Evolutionary conservation across 108 stramenopile species (phyloP).

Genomic region (Nitzschia sp.): DNA sequence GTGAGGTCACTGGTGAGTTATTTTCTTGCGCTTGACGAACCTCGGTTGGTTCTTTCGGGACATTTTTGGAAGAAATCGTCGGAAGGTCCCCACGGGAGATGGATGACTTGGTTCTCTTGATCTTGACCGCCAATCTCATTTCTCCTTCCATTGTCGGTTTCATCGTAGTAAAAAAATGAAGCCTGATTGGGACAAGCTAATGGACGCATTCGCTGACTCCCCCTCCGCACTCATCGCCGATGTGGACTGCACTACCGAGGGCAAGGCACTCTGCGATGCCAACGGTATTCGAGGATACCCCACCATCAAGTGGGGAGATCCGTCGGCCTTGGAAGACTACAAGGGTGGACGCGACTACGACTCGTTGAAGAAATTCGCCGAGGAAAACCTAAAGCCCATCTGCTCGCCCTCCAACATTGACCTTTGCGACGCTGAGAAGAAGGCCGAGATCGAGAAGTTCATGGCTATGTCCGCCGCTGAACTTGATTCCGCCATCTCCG

Average conservation of each 20-base stretch:
- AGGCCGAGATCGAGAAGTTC: conserved; percentile 78
- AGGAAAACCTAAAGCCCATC: conserved; percentile 71
- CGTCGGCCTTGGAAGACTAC: conserved; percentile 74
- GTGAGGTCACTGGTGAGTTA: conserved; percentile 60
- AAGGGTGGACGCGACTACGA: conserved; percentile 77
- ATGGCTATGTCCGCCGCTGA: conserved; percentile 56
- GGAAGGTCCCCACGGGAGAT: too few relatives aligned
- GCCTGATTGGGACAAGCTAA: conserved; percentile 87
- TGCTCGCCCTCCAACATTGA: conserved; percentile 67
- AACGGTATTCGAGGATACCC: conserved; percentile 88
- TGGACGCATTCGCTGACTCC: conserved; percentile 59
- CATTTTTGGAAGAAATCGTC: too few relatives aligned
- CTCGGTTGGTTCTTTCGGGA: too few relatives aligned
- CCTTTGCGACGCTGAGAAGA: conserved; percentile 74
- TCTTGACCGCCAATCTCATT: too few relatives aligned
- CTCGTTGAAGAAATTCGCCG: conserved; percentile 69
- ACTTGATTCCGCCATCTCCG: conserved; percentile 55
- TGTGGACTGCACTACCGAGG: conserved; percentile 86
- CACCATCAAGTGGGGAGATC: conserved; percentile 83
- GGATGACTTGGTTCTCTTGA: too few relatives aligned
- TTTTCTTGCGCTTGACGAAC: too few relatives aligned
- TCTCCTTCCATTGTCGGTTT: too few relatives aligned
- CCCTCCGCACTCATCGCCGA: conserved; percentile 75
- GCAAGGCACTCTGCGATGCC: conserved; percentile 65
- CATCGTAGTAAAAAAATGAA: conserved; percentile 56